phyloP scores from a whole-genome alignment of 106 monocot genomes.

The Apostasia shenzhenica region DNA sequence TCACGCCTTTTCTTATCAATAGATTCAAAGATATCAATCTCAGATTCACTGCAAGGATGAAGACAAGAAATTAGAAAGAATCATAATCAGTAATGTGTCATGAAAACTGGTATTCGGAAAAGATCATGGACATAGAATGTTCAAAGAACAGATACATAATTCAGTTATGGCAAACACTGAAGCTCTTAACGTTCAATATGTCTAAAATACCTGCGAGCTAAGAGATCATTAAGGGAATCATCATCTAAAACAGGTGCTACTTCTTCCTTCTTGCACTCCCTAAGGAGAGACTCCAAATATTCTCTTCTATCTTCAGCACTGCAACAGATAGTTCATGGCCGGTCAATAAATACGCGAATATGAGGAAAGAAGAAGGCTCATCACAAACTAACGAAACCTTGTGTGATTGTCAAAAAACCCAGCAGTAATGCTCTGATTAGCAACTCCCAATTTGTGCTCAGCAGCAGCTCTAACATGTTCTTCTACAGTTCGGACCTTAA shows the following conservation, averaged over 20 bases:
- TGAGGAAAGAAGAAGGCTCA: not conserved
- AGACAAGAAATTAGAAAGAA: not conserved
- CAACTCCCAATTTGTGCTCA: conserved; percentile 99
- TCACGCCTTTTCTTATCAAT: conserved; percentile 87
- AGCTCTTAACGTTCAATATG: not conserved
- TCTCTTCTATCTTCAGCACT: conserved; percentile 99
- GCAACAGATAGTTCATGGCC: conserved; percentile 8
- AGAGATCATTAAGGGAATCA: conserved; percentile 92
- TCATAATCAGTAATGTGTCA: too few relatives aligned
- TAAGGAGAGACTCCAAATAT: conserved; percentile 92
- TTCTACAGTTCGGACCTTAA: conserved; percentile 84
- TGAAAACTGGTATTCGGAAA: too few relatives aligned
- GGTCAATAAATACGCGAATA: not conserved
- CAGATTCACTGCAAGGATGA: conserved; percentile 65
- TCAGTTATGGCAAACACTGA: too few relatives aligned
- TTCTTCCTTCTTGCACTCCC: conserved; percentile 99
- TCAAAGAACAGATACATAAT: too few relatives aligned
- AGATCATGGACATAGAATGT: too few relatives aligned
- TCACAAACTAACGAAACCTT: conserved; percentile 34
- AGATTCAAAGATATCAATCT: conserved; percentile 90
- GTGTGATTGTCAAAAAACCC: conserved; percentile 99
- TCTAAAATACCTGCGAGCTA: conserved; percentile 71
- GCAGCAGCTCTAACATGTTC: conserved; percentile 99
- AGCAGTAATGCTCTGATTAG: conserved; percentile 99
- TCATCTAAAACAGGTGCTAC: conserved; percentile 89